Evolutionary conservation across 1,284 basidiomycete species (phyloP), one percentile per base, ranked within the genome.

Genomic region (Cystobasidium slooffiae): DNA sequence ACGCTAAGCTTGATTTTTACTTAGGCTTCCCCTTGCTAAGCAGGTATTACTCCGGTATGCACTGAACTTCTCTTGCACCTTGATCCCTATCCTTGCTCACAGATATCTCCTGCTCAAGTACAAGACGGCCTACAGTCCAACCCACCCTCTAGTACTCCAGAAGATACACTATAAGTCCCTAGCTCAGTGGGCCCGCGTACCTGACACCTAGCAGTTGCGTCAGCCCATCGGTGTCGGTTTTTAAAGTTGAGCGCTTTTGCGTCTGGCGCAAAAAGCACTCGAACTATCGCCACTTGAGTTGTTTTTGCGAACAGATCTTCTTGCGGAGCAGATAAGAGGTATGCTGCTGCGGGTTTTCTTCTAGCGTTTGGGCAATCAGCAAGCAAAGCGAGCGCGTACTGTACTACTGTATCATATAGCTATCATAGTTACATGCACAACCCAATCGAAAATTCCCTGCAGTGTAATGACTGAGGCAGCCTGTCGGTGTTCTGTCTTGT

Each of bases 401-500:
- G 46, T 47, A 47, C 46, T 47, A 47, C 46, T 47, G 46, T 47
- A 47, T 47, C 46, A 47, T 47, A 47, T 47, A 47, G 46, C 46
- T 47, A 47, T 47, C 46, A 47, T 47, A 47, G 46, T 47, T 18
- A 47, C 46, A 47, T 47, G 46, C 46, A 47, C 46, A 18, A 47
- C 18, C 18, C 46, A 9, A 18, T 8, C 8, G 46, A 8, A 47
- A 18, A 8, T 47, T 8, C 46, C 46, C 9, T 47, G 46, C 9
- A 9, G 46, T 18, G 9, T 47, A 9, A 47, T 9, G 46, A 8
- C 9, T 8, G 9, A 9, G 9, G 9, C 46, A 47, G 8, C 8
- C 46, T 8, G 46, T 9, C 46, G 9, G 9, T 18, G 8, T 47
- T 47, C 8, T 47, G 9, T 47, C 46, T 8, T 47, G 9, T 47